Evolutionary conservation across 306 rosid species (phyloP).

Genomic region (Rubus idaeus): DNA sequence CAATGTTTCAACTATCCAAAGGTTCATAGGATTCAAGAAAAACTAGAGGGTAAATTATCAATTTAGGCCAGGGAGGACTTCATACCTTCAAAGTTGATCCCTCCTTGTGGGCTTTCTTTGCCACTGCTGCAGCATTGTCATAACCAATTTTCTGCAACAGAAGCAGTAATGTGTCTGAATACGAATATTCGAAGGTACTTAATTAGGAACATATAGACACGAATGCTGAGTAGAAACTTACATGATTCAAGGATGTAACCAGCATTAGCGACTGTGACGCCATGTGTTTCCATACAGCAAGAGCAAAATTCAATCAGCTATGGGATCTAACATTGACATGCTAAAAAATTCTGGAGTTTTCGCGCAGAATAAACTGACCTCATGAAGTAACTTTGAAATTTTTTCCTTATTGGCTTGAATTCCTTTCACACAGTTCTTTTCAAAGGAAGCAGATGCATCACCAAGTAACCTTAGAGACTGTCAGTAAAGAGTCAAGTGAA

Average conservation of each 20-base stretch:
- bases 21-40: neutral
- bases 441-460: constrained; percentile 90
- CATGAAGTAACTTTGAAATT: constrained; percentile 83
- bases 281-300: constrained; percentile 31
- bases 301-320: constrained; percentile 33
- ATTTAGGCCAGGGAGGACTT: constrained; percentile 18
- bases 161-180: constrained; percentile 16
- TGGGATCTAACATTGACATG: neutral
- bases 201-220: neutral
- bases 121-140: constrained; percentile 95
- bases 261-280: constrained; percentile 89
- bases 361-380: constrained; percentile 52
- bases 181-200: neutral
- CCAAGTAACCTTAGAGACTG: constrained; percentile 92
- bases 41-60: too few species aligned
- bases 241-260: constrained; percentile 90
- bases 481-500: constrained; percentile 19
- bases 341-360: neutral
- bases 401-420: constrained; percentile 90
- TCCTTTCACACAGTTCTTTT: constrained; percentile 94
- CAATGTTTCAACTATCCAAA: constrained; percentile 8
- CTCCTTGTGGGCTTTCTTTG: constrained; percentile 96
- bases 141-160: constrained; percentile 90
- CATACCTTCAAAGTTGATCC: constrained; percentile 85
- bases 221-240: constrained; percentile 43